Evolutionary conservation across 805 yeast genomes (phyloP).

Genomic region (Priceomyces carsonii): DNA sequence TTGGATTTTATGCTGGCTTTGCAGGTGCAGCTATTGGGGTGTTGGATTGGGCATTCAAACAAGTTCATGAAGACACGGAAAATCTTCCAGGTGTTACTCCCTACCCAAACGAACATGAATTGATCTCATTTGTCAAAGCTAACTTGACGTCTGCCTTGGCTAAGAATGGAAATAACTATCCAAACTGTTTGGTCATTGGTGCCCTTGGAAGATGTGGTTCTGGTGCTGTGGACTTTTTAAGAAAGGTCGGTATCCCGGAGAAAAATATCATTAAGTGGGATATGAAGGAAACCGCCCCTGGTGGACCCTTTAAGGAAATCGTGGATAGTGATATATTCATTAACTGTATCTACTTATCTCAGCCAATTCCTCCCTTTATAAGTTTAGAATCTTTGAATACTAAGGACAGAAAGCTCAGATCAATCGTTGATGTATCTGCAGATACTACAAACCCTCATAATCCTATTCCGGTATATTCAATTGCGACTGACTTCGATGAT

Average conservation of each 20-base stretch:
- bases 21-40: constrained; percentile 99
- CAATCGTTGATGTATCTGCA: constrained; percentile 96
- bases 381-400: constrained; percentile 66
- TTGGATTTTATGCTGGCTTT: constrained; percentile 99
- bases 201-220: constrained; percentile 99
- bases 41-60: constrained; percentile 92
- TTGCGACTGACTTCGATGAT: constrained; percentile 86
- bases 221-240: constrained; percentile 87
- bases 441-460: constrained; percentile 98
- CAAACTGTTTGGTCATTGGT: constrained; percentile 87
- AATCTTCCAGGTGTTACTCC: constrained; percentile 81
- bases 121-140: constrained; percentile 69
- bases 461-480: constrained; percentile 91
- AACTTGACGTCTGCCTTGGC: constrained; percentile 57
- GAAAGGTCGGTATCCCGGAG: constrained; percentile 85
- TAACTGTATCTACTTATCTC: constrained; percentile 92
- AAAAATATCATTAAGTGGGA: constrained; percentile 90
- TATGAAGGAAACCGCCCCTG: constrained; percentile 92
- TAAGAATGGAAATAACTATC: constrained; percentile 63
- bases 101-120: constrained; percentile 73
- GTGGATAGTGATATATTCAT: constrained; percentile 85
- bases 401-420: constrained; percentile 73
- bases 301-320: constrained; percentile 96
- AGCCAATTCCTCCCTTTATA: constrained; percentile 92
- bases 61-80: constrained; percentile 62